Evolutionary conservation across 441 rosid genomes (phyloP).

Genomic region (Erysimum cheiri): DNA sequence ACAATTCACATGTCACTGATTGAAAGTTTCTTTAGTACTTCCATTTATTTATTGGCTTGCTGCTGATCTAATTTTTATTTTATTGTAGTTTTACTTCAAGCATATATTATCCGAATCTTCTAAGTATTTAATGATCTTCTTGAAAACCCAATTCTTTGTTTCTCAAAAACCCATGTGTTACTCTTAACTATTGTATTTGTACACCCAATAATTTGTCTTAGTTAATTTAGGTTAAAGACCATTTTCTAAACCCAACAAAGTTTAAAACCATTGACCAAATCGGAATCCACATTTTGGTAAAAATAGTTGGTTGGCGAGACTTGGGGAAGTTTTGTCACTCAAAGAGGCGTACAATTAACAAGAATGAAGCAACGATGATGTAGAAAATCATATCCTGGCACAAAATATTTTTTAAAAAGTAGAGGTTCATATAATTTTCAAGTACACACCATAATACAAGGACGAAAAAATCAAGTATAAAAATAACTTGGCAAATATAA

Average conservation of each 20-base stretch:
- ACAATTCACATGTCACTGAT: constrained; percentile 16
- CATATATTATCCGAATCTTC: constrained; percentile 21
- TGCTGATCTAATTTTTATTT: constrained; percentile 10
- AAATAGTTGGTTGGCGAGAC: no score
- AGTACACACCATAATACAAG: no score
- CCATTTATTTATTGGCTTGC: background rate
- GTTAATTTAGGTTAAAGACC: background rate
- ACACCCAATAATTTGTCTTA: background rate
- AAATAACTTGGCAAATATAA: background rate
- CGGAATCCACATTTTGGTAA: background rate
- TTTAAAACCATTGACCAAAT: background rate
- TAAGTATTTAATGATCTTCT: constrained; percentile 6
- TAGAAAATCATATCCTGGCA: no score
- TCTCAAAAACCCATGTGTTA: background rate
- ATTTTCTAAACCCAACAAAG: background rate
- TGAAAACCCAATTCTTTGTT: background rate
- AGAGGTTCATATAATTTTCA: no score
- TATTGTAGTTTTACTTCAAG: constrained; percentile 7
- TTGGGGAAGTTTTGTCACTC: no score
- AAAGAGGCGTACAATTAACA: no score
- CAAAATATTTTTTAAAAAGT: no score
- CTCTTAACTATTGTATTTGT: no score
- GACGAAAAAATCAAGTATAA: no score
- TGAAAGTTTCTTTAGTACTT: constrained; percentile 3
- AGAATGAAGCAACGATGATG: no score